Conservation (phyloP, 2,329 filamentous ascomycete genomes). For the Xylariaceae sp. region DNA sequence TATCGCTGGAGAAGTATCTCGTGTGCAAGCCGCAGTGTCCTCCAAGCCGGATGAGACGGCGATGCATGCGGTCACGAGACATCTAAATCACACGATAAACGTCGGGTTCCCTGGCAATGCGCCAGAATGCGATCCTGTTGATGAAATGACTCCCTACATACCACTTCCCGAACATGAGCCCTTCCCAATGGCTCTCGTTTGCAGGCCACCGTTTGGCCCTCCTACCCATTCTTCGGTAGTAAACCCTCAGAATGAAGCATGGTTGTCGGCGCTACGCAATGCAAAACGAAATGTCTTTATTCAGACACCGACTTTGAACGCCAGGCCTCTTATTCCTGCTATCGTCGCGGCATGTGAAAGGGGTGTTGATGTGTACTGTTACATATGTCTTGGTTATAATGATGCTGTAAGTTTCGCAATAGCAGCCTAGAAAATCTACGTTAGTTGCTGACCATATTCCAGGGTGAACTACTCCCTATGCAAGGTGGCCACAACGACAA, state of each 20-base stretch:
- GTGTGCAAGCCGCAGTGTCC: constrained; percentile 58
- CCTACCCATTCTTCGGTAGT: constrained; percentile 58
- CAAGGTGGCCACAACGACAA: constrained; percentile 77
- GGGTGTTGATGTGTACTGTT: constrained; percentile 66
- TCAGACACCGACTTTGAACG: constrained; percentile 75
- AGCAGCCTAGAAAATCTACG: neutral
- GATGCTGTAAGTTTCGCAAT: constrained; percentile 50
- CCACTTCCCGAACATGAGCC: constrained; percentile 50
- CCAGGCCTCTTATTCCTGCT: constrained; percentile 62
- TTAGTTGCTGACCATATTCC: neutral
- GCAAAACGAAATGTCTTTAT: constrained; percentile 68
- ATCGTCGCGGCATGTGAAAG: constrained; percentile 63
- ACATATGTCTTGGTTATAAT: constrained; percentile 76
- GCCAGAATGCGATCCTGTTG: constrained; percentile 49
- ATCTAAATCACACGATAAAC: constrained; percentile 63
- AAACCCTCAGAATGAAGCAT: constrained; percentile 74
- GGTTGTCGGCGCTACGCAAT: constrained; percentile 66
- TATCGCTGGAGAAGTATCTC: constrained; percentile 58
- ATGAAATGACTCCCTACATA: constrained; percentile 67
- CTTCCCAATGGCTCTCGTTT: constrained; percentile 71
- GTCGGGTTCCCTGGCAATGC: constrained; percentile 49
- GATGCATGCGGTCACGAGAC: constrained; percentile 59
- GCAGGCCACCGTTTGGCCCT: constrained; percentile 63
- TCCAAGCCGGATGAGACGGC: constrained; percentile 49
- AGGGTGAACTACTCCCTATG: constrained; percentile 71